Evolutionary conservation across 257 asterid genomes (phyloP).

Genomic region (Vinca minor): DNA sequence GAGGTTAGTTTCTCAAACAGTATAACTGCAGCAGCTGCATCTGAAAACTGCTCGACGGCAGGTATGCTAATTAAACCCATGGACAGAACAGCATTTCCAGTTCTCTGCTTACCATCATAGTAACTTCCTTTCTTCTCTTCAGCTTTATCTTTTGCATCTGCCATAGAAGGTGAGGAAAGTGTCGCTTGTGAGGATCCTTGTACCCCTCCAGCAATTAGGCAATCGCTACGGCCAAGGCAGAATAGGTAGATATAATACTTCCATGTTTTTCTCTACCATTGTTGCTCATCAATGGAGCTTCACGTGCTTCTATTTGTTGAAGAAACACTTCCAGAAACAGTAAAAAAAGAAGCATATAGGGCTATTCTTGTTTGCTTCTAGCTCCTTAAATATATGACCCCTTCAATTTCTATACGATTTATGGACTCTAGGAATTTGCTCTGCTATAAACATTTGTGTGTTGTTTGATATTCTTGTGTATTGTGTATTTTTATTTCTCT

Average conservation of each 20-base stretch:
- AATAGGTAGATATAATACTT: constrained; percentile 41
- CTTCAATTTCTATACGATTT: not conserved
- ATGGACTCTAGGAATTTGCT: not conserved
- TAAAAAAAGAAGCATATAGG: not conserved
- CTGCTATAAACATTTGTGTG: no score
- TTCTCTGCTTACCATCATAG: constrained; percentile 7
- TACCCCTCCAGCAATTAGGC: constrained; percentile 35
- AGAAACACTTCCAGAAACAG: not conserved
- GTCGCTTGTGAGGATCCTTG: constrained; percentile 39
- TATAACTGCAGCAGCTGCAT: constrained; percentile 43
- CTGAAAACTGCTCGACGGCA: constrained; percentile 52
- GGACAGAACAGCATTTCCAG: not conserved
- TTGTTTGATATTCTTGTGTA: not conserved
- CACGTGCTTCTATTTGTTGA: not conserved
- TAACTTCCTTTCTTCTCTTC: constrained; percentile 23
- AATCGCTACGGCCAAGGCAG: constrained; percentile 47
- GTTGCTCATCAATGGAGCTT: not conserved
- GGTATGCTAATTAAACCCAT: constrained; percentile 34
- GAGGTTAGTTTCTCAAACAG: constrained; percentile 55
- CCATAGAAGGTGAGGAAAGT: constrained; percentile 56
- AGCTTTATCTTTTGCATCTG: constrained; percentile 55
- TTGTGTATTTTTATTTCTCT: not conserved
- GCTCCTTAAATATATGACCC: not conserved
- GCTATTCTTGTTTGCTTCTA: not conserved
- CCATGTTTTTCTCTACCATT: not conserved